These are phyloP conservation scores for Vitis hybrid DNA, from an alignment of 177 flowering plant genomes.

Conservation along the genomic window DNA sequence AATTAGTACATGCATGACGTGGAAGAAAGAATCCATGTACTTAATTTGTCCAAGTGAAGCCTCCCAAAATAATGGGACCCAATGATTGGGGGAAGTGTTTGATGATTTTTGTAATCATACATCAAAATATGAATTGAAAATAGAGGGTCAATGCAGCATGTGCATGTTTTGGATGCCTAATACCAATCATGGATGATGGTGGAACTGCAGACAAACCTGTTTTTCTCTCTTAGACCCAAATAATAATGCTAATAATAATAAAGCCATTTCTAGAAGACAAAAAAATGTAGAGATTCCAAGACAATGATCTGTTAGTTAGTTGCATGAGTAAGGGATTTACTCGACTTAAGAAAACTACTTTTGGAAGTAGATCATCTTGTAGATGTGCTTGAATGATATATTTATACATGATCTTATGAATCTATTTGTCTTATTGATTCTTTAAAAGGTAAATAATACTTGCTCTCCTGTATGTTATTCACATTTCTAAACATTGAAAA, in stretches of 20 bases:
- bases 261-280: background rate
- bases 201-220: constrained; percentile 12
- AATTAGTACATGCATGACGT: background rate
- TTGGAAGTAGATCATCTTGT: too few relatives aligned
- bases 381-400: too few relatives aligned
- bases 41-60: background rate
- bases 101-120: background rate
- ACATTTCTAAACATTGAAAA: too few relatives aligned
- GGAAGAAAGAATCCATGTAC: background rate
- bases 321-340: too few relatives aligned
- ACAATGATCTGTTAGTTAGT: background rate
- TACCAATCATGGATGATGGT: constrained; percentile 7
- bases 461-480: too few relatives aligned
- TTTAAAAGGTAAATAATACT: too few relatives aligned
- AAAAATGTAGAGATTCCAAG: background rate
- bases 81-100: background rate
- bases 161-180: background rate
- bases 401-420: too few relatives aligned
- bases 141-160: constrained; percentile 9
- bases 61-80: background rate
- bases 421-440: too few relatives aligned
- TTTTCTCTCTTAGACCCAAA: background rate
- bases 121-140: background rate
- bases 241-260: too few relatives aligned
- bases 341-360: too few relatives aligned